A percentile compares a stretch with the other conserved stretches of the same genome.
Evolutionary conservation across 2,329 filamentous ascomycete genomes (phyloP).

Genomic region (Trichoderma afroharzianum): DNA sequence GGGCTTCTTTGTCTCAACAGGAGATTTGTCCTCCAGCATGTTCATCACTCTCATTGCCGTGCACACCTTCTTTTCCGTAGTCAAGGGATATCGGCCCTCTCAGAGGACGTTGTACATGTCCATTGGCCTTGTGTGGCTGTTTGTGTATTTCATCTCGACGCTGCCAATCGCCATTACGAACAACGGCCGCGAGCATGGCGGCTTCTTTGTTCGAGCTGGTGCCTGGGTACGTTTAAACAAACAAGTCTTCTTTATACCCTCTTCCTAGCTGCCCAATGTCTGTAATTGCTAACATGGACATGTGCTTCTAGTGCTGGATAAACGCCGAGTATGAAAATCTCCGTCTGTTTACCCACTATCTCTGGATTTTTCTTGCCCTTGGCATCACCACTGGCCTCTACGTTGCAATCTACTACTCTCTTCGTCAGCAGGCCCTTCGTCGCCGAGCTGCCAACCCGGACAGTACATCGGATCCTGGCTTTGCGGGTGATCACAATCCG

Average conservation of each 20-base stretch:
- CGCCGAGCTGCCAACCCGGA: constrained; percentile 15
- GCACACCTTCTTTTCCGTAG: constrained; percentile 63
- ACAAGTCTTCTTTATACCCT: background rate
- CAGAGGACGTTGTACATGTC: constrained; percentile 46
- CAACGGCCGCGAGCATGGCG: constrained; percentile 40
- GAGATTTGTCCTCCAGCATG: constrained; percentile 62
- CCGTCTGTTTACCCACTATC: constrained; percentile 59
- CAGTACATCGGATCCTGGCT: constrained; percentile 18
- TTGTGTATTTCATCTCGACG: constrained; percentile 55
- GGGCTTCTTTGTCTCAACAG: constrained; percentile 65
- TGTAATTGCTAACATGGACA: background rate
- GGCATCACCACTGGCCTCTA: constrained; percentile 39
- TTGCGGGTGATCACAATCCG: constrained; percentile 37
- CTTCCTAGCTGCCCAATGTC: background rate
- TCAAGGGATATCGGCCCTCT: constrained; percentile 51
- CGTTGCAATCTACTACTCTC: constrained; percentile 37
- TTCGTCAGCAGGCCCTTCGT: constrained; percentile 29
- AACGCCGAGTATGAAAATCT: constrained; percentile 50
- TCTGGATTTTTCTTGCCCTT: constrained; percentile 56
- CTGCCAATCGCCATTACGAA: constrained; percentile 45
- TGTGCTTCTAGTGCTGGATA: constrained; percentile 57
- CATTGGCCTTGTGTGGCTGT: constrained; percentile 53
- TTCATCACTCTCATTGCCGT: constrained; percentile 64
- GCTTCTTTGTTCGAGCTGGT: constrained; percentile 61
- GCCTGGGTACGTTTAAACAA: constrained; percentile 49